Conservation (phyloP, 805 yeast species). For the Ogataea siamensis region DNA sequence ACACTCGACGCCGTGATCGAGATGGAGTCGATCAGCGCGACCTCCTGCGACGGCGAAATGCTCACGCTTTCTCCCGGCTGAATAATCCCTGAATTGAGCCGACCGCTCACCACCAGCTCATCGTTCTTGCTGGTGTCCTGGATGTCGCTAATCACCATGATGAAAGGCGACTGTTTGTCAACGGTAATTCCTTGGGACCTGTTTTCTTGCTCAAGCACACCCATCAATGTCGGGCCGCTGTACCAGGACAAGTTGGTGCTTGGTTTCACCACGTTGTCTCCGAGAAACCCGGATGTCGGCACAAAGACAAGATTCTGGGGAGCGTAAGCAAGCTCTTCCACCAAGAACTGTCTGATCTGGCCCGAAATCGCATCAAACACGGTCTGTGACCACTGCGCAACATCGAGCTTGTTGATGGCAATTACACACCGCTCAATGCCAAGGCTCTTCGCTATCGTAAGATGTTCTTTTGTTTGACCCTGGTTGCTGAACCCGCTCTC, state of each 20-base stretch:
- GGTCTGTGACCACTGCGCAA: slow-evolving; percentile 52
- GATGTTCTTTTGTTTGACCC: slow-evolving; percentile 81
- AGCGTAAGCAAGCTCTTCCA: slow-evolving; percentile 51
- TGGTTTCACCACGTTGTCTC: slow-evolving; percentile 58
- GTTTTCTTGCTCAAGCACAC: slow-evolving; percentile 38
- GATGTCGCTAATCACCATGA: slow-evolving; percentile 64
- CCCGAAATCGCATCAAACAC: slow-evolving; percentile 51
- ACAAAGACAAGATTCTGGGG: slow-evolving; percentile 44
- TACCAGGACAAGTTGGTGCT: slow-evolving; percentile 32
- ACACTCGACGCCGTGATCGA: slow-evolving; percentile 27
- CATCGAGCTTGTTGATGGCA: slow-evolving; percentile 71
- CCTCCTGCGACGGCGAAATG: slow-evolving; percentile 51
- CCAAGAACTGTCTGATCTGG: slow-evolving; percentile 50
- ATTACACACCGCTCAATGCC: slow-evolving; percentile 63
- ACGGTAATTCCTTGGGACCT: slow-evolving; percentile 16
- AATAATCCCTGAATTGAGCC: slow-evolving; percentile 63
- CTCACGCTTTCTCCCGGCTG: slow-evolving; percentile 68
- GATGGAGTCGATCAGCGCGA: slow-evolving; percentile 41
- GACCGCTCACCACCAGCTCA: slow-evolving; percentile 57
- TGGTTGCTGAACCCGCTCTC: slow-evolving; percentile 64
- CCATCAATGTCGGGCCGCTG: slow-evolving; percentile 48
- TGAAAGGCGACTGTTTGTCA: slow-evolving; percentile 41
- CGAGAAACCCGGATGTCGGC: slow-evolving; percentile 69
- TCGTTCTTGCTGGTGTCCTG: slow-evolving; percentile 45
- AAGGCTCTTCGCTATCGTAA: slow-evolving; percentile 61